phyloP scores from a whole-genome alignment of 352 stramenopile genomes.

The Phytopythium helicoides region DNA sequence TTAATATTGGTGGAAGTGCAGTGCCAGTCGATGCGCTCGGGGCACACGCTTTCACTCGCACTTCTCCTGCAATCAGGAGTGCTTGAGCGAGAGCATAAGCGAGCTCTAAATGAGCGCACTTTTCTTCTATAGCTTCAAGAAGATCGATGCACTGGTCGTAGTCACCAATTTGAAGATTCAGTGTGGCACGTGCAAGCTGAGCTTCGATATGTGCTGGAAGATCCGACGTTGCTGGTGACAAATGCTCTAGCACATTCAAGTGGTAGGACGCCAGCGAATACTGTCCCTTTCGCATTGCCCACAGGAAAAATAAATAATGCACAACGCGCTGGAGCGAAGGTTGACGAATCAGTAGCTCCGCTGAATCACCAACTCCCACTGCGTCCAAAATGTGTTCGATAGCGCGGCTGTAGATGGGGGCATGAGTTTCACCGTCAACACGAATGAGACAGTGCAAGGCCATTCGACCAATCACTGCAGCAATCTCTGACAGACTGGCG shows the following conservation, averaged over 20 bases:
- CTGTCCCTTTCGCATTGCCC: slow-evolving; percentile 50
- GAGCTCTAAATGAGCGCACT: slow-evolving; percentile 39
- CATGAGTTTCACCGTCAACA: not conserved
- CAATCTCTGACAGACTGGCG: slow-evolving; percentile 46
- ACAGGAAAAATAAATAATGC: slow-evolving; percentile 50
- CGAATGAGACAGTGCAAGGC: slow-evolving; percentile 18
- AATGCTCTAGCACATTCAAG: slow-evolving; percentile 30
- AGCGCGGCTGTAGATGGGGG: slow-evolving; percentile 23
- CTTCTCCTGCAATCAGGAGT: slow-evolving; percentile 41
- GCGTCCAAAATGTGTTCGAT: slow-evolving; percentile 35
- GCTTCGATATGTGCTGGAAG: slow-evolving; percentile 44
- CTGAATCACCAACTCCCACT: not conserved
- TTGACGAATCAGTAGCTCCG: slow-evolving; percentile 28
- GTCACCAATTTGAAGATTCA: slow-evolving; percentile 34
- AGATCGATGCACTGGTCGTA: slow-evolving; percentile 32
- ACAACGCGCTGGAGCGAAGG: slow-evolving; percentile 41
- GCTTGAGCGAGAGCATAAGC: slow-evolving; percentile 49
- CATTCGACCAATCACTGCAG: slow-evolving; percentile 46
- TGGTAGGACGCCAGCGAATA: slow-evolving; percentile 36
- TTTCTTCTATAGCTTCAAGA: slow-evolving; percentile 35
- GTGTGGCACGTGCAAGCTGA: slow-evolving; percentile 22
- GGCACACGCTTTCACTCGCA: slow-evolving; percentile 25
- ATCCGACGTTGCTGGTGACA: slow-evolving; percentile 50
- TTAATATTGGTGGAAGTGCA: slow-evolving; percentile 38
- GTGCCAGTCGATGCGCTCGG: slow-evolving; percentile 46